Evolutionary conservation across 2,329 filamentous ascomycete genomes (phyloP).

Genomic region (Colletotrichum graminicola): DNA sequence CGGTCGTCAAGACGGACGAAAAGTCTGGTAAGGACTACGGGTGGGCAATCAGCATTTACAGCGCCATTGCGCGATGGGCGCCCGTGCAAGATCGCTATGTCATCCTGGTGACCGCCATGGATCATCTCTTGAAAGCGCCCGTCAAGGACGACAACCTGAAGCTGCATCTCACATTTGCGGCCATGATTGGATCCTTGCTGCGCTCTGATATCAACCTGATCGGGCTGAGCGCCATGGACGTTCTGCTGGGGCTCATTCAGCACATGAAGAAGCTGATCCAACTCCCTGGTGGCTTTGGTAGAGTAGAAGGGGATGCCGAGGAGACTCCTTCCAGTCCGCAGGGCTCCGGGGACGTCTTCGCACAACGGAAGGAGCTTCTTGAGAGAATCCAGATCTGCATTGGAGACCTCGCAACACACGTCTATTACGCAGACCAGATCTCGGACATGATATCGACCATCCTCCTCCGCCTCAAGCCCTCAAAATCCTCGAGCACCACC

Average conservation of each 20-base stretch:
- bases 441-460: constrained; percentile 92
- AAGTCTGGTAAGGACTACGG: constrained; percentile 63
- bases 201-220: constrained; percentile 94
- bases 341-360: constrained; percentile 55
- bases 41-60: constrained; percentile 88
- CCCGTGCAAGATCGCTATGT: constrained; percentile 95
- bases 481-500: constrained; percentile 57
- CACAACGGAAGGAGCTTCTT: constrained; percentile 75
- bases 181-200: constrained; percentile 84
- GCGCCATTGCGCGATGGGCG: constrained; percentile 85
- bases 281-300: constrained; percentile 60
- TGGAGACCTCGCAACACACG: constrained; percentile 90
- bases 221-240: constrained; percentile 95
- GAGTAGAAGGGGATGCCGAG: constrained; percentile 50
- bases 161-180: constrained; percentile 80
- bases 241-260: constrained; percentile 85
- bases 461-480: constrained; percentile 80
- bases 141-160: constrained; percentile 78
- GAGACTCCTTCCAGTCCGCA: constrained; percentile 48
- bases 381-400: constrained; percentile 79
- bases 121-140: constrained; percentile 76
- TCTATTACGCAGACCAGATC: constrained; percentile 97
- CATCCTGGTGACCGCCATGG: constrained; percentile 85
- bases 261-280: constrained; percentile 85
- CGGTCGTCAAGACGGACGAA: constrained; percentile 63